Evolutionary conservation across 345 rosid species (phyloP), one percentile per base, ranked within the genome.

Genomic region (Boechera divaricarpa): DNA sequence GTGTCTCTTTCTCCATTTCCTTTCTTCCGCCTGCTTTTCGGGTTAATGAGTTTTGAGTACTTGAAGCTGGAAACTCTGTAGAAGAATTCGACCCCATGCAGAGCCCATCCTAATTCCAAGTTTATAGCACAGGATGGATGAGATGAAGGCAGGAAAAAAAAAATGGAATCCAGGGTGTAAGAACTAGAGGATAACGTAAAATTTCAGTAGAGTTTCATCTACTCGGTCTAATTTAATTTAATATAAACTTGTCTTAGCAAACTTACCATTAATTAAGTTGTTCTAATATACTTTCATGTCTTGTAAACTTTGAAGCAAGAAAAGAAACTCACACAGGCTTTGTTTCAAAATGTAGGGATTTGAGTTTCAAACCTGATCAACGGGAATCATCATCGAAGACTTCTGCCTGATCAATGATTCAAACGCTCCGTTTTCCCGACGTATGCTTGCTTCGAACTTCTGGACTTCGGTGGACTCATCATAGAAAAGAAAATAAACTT

Each of bases 1-100:
- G 98, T 75, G 87, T 92, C 76, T 91, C 97, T 87, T 90, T 95
- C 74, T 89, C 97, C 16, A 59, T 75, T 73, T 91, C 98, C 83
- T 87, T 91, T 85, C 94, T 87, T 78, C 99, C 99, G 39, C 98
- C 98, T 48, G 97, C 97, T 87, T 86, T 95, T 69, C 99, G 87
- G 15, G 99, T 92, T 75, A 89, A 11, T 21, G 96, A 81, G 80
- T 92, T 95, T 80, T 85, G 97, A 59, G 90, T 84, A 83, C 88
- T 85, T 69, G 97, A 83, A 80, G 86, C 83, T 61, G 86, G 85
- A 55, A 68, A 80, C 73, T 89, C 96, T 26, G 82, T 0, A 21
- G 86, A 83, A 54, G 83, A 75, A 89, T 81, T 84, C 73, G 80
- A 66, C 60, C 91, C 96, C 69, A 86, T 67, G 68, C 91, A 80